A percentile compares a stretch with the other conserved stretches of the same genome.
phyloP scores from a whole-genome alignment of 179 eudicot species.

The Spergularia azorica region DNA sequence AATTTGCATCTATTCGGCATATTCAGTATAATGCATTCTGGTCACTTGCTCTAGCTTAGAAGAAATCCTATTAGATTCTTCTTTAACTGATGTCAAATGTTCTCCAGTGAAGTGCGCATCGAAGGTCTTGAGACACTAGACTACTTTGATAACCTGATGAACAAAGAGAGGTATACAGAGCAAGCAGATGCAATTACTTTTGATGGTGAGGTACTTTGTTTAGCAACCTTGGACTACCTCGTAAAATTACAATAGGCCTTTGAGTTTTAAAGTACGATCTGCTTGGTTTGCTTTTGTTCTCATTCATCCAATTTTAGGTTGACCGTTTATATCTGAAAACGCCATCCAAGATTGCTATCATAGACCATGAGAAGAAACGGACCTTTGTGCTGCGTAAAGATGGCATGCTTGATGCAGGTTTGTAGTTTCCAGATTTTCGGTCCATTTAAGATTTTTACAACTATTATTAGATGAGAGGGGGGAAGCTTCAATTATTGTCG shows the following conservation, averaged over 20 bases:
- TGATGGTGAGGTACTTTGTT: constrained; percentile 61
- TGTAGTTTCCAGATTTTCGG: not conserved
- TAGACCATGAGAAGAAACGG: constrained; percentile 88
- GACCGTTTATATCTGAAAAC: constrained; percentile 71
- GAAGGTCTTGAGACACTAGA: constrained; percentile 82
- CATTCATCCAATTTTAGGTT: constrained; percentile 37
- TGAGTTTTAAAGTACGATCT: not conserved
- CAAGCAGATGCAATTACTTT: constrained; percentile 85
- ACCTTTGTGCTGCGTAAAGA: constrained; percentile 72
- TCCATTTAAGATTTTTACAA: not conserved
- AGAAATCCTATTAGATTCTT: not conserved
- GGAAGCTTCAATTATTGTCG: too few relatives aligned
- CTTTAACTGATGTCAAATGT: not conserved
- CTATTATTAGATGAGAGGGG: too few relatives aligned
- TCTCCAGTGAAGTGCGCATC: constrained; percentile 76
- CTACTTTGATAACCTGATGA: constrained; percentile 59
- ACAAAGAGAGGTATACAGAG: constrained; percentile 64
- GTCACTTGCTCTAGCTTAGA: not conserved
- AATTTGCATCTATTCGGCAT: not conserved
- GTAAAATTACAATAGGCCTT: not conserved
- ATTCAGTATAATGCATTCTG: not conserved
- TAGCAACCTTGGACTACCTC: not conserved
- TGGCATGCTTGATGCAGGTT: constrained; percentile 83
- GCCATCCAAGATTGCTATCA: constrained; percentile 69
- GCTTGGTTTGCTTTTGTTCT: constrained; percentile 1